Evolutionary conservation across 352 stramenopile species (phyloP), one percentile per base, ranked within the genome.

Genomic region (Halophytophthora batemanensis): DNA sequence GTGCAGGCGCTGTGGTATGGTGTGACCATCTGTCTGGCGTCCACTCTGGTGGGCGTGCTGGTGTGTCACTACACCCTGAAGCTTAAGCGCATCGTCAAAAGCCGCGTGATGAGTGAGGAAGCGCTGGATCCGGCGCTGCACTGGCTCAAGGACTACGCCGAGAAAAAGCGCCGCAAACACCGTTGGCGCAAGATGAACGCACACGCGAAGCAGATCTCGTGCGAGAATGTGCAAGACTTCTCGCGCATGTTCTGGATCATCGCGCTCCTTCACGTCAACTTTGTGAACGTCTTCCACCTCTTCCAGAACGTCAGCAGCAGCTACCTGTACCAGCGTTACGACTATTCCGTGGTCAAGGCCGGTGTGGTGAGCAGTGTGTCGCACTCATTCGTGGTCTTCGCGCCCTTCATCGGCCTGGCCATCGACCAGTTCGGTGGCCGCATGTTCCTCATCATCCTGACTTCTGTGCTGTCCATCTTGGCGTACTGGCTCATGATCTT

Each of bases 281-380:
- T 96, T 50, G 86, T 96, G 50, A 92, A 93, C 42, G 82, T 95
- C 7, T 96, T 96, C 60, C 88, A 96, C 49, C 63, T 97, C 23
- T 97, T 97, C 66, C 83, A 95, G 58, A 97, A 96, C 61, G 86
- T 96, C 42, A 90, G 76, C 50, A 87, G 79, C 48, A 90, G 82
- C 50, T 96, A 82, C 33, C 49, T 97, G n/a, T 89, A 77, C 53
- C 76, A 95, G 61, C 78, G 76, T 2, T 95, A 95, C 54, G 66
- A 84, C 45, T 93, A 85, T 43, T 94, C 81, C 13, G 70, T 92
- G 22, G 81, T 96, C 40, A 86, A 96, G 59, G 86, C 86, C 13
- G 88, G 88, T 2, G 54, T 93, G 4, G 65, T 95, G 19, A 94
- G 82, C 64, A 87, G 72, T 33, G 44, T 92, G 22, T 90, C 75